Evolutionary conservation across 306 rosid species (phyloP), one percentile per base, ranked within the genome.

Genomic region (Vachellia pachyceras): DNA sequence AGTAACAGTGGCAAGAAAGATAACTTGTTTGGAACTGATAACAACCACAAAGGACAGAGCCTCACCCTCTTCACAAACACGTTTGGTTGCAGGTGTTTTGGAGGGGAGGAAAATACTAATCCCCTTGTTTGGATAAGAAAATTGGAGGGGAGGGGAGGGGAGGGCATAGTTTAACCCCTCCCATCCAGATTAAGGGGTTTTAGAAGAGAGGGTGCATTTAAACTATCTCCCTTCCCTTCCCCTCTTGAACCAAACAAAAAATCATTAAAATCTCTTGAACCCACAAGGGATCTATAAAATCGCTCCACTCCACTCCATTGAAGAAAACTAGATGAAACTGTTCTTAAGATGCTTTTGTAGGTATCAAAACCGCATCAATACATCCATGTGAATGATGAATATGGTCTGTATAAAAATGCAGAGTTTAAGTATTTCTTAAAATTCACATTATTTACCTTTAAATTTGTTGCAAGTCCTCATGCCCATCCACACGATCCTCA

Each of bases 371-470:
- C 49, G 13, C 41, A 52, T 49, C 54, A 66, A 40, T 42, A 65
- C 20, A 74, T 65, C 36, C 20, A 65, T 12, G 47, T 49, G 35
- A 57, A 75, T 35, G 44, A 66, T 13, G 66, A 52, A 75, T 42
- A 39, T 23, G 60, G 40, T 50, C 73, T 29, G 12, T 47, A 60
- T 20, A 69, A 23, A 82, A 46, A 4, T 58, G 49, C 29, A 63
- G 41, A 37, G 41, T 37, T 39, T 18, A 77, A 72, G 79, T 65
- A 73, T 17, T 14, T 40, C 4, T 68, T 47, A 60, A 18, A 45
- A 69, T 72, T 52, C 83, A 5, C 49, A 23, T 15, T 57, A 76
- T n/a, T 70, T 69, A 80, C 87, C 87, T 84, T 36, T 13, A 23
- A 65, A 42, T 47, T 18, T 17, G 52, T 60, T 22, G 50, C 14